A percentile compares a stretch with the other conserved stretches of the same genome.
Conservation (phyloP, 2,329 filamentous ascomycete genomes). For the Epichloe gansuensis region DNA sequence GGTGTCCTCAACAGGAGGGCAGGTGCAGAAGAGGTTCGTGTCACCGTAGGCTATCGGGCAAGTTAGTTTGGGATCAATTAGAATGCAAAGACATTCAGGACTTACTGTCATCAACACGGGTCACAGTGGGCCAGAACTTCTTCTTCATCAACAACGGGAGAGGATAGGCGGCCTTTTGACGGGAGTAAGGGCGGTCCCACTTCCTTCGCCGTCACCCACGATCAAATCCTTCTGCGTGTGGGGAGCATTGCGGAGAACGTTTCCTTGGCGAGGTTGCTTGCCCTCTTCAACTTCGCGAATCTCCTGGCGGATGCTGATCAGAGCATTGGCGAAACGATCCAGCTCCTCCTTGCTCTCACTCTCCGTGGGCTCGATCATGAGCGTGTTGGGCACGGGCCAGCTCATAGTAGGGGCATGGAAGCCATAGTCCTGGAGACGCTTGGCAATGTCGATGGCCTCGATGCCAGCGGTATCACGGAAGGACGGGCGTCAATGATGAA, state of each 20-base stretch:
- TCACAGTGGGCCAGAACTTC: constrained; percentile 94
- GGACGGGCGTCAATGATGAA: constrained; percentile 83
- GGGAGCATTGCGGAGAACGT: constrained; percentile 81
- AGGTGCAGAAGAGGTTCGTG: constrained; percentile 89
- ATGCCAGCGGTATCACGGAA: constrained; percentile 76
- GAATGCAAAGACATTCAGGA: constrained; percentile 8
- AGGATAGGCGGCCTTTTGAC: constrained; percentile 80
- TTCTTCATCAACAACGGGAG: constrained; percentile 74
- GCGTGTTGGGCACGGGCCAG: constrained; percentile 86
- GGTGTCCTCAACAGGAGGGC: constrained; percentile 65
- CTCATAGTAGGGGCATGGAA: constrained; percentile 98
- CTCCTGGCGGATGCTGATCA: constrained; percentile 77
- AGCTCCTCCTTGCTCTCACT: constrained; percentile 86
- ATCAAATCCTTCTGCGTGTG: constrained; percentile 78
- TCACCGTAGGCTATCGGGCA: constrained; percentile 65
- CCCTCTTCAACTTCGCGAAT: constrained; percentile 77
- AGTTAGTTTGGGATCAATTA: constrained; percentile 1
- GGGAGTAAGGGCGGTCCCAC: constrained; percentile 73
- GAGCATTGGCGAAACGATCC: constrained; percentile 82
- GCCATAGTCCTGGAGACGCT: constrained; percentile 91
- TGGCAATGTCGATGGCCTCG: constrained; percentile 90
- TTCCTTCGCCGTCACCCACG: constrained; percentile 36
- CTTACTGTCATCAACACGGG: constrained; percentile 77
- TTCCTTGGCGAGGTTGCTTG: constrained; percentile 58
- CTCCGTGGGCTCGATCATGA: constrained; percentile 98